Conservation (phyloP, 192 early-diverging fungal species). For the Martensiomyces pterosporus region DNA sequence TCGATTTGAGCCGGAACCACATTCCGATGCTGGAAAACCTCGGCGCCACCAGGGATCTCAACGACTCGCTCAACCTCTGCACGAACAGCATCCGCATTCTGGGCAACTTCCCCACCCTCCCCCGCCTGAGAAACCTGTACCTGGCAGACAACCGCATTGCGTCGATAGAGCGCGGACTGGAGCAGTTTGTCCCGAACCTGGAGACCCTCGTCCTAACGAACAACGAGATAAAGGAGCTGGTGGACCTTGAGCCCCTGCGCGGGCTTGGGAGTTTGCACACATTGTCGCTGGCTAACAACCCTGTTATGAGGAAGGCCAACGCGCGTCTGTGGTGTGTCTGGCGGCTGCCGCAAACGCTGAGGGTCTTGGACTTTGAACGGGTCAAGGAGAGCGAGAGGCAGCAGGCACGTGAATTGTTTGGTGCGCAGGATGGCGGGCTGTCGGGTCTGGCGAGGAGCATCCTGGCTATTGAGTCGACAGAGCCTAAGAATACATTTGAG, state of each 20-base stretch:
- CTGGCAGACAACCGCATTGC: constrained; percentile 87
- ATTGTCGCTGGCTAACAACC: constrained; percentile 84
- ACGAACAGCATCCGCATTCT: constrained; percentile 85
- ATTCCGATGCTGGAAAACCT: constrained; percentile 94
- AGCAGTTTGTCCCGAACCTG: constrained; percentile 70
- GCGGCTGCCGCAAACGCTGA: constrained; percentile 61
- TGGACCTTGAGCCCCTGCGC: constrained; percentile 76
- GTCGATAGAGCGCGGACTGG: constrained; percentile 66
- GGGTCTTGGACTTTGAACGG: constrained; percentile 83
- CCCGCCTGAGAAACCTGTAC: constrained; percentile 70
- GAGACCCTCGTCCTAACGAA: constrained; percentile 79
- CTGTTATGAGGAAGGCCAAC: constrained; percentile 74
- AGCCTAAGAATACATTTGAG: constrained; percentile 72
- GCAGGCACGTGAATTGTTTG: constrained; percentile 78
- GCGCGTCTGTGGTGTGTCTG: constrained; percentile 84
- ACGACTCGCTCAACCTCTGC: constrained; percentile 91
- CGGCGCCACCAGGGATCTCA: constrained; percentile 86
- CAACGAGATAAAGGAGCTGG: constrained; percentile 79
- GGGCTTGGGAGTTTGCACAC: constrained; percentile 47
- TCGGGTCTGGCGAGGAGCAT: constrained; percentile 63
- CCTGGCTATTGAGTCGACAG: constrained; percentile 51
- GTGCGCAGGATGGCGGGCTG: constrained; percentile 55
- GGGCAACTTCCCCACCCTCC: constrained; percentile 82
- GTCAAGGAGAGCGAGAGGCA: constrained; percentile 72
- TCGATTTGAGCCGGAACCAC: constrained; percentile 84